These are phyloP conservation scores for Mucor ambiguus DNA, from an alignment of 371 early-diverging fungal species.

Conservation along the genomic window DNA sequence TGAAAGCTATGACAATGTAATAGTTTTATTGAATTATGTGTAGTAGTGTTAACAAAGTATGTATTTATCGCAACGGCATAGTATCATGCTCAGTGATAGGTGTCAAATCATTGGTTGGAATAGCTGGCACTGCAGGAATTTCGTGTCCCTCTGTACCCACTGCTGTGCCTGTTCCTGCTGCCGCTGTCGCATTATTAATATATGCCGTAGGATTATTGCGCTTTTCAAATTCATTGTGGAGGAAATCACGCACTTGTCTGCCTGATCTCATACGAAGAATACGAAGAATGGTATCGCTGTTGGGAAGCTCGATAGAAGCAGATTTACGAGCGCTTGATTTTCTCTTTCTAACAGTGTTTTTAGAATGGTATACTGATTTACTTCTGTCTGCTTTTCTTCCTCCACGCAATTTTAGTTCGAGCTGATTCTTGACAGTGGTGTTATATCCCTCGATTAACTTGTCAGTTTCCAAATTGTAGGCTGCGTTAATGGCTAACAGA, in stretches of 20 bases:
- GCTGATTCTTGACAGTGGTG: conserved; percentile 43
- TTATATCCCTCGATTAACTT: conserved; percentile 67
- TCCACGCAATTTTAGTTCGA: conserved; percentile 38
- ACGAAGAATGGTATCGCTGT: conserved; percentile 55
- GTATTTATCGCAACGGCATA: conserved; percentile 1
- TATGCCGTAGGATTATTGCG: conserved; percentile 35
- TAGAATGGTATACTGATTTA: conserved; percentile 48
- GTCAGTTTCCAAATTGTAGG: conserved; percentile 64
- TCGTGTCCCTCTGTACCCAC: conserved; percentile 7
- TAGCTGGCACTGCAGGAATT: conserved; percentile 20
- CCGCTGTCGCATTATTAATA: neutral
- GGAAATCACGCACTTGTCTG: conserved; percentile 48
- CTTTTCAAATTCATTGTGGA: conserved; percentile 41
- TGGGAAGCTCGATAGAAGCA: conserved; percentile 44
- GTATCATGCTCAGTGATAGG: conserved; percentile 18
- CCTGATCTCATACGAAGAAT: conserved; percentile 58
- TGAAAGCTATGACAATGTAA: too few relatives aligned
- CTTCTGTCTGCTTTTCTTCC: conserved; percentile 47
- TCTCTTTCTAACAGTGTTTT: conserved; percentile 38
- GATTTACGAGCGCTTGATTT: conserved; percentile 26
- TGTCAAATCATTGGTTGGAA: conserved; percentile 28
- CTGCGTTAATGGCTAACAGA: conserved; percentile 60
- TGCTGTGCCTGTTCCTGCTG: neutral
- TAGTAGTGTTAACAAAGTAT: neutral
- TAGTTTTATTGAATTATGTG: neutral